Evolutionary conservation across 2,329 filamentous ascomycete genomes (phyloP).

Genomic region (Daldinia eschscholtzii): DNA sequence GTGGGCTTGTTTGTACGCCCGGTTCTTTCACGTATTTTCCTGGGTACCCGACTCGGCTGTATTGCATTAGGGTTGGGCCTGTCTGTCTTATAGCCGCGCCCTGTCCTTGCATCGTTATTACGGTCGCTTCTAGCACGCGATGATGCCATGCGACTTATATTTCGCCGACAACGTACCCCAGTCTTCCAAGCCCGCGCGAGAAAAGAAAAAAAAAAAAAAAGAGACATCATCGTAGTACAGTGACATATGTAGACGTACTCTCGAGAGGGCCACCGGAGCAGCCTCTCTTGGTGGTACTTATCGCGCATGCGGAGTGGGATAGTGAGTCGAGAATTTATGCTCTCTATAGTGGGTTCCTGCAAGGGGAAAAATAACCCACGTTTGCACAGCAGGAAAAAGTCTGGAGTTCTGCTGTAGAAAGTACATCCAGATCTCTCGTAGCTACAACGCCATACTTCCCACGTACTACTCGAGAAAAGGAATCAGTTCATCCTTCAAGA

Average conservation of each 20-base stretch:
- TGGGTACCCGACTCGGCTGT: constrained; percentile 48
- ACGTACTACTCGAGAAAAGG: constrained; percentile 24
- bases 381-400: constrained; percentile 18
- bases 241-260: constrained; percentile 3
- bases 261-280: constrained; percentile 15
- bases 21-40: constrained; percentile 42
- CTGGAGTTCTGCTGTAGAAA: constrained; percentile 14
- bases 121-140: constrained; percentile 39
- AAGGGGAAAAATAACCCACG: constrained; percentile 13
- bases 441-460: constrained; percentile 19
- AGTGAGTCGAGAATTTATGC: constrained; percentile 17
- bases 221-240: constrained; percentile 14
- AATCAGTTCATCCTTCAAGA: constrained; percentile 26
- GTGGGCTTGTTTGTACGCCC: constrained; percentile 36
- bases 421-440: constrained; percentile 20
- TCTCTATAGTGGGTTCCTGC: constrained; percentile 18
- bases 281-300: constrained; percentile 18
- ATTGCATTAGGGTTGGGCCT: constrained; percentile 43
- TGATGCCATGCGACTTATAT: constrained; percentile 47
- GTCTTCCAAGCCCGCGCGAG: constrained; percentile 33
- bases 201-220: constrained; percentile 20
- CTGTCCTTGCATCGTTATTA: constrained; percentile 36
- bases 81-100: constrained; percentile 43
- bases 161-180: constrained; percentile 46
- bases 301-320: constrained; percentile 18